Conservation (phyloP, 208 protist genomes). For the Angomonas desouzai region DNA sequence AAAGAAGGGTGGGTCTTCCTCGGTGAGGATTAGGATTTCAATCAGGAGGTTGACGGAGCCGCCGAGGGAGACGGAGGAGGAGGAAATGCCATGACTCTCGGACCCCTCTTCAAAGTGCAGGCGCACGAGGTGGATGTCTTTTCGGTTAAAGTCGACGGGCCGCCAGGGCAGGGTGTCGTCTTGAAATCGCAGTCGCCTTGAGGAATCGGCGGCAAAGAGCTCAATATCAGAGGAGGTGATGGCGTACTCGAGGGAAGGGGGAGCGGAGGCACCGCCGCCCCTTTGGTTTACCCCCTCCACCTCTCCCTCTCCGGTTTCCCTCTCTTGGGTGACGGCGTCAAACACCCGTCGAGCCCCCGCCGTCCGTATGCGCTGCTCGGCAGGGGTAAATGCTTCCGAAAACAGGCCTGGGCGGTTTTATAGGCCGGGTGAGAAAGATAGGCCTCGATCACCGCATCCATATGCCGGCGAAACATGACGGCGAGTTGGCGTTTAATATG, state of each 20-base stretch:
- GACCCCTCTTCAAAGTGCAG: slow-evolving; percentile 8
- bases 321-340: slow-evolving; percentile 11
- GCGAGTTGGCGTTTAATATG: slow-evolving; percentile 8
- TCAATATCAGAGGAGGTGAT: slow-evolving; percentile 29
- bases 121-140: slow-evolving; percentile 35
- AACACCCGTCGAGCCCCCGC: slow-evolving; percentile 14
- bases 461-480: slow-evolving; percentile 24
- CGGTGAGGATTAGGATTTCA: slow-evolving; percentile 50
- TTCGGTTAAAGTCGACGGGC: slow-evolving; percentile 36
- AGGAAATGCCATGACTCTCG: background rate
- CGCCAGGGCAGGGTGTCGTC: slow-evolving; percentile 71
- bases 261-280: too few relatives aligned
- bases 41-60: slow-evolving; percentile 57
- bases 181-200: slow-evolving; percentile 32
- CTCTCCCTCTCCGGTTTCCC: background rate
- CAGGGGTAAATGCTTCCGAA: slow-evolving; percentile 31
- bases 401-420: slow-evolving; percentile 28
- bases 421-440: slow-evolving; percentile 40
- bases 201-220: slow-evolving; percentile 36
- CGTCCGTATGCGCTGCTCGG: slow-evolving; percentile 43
- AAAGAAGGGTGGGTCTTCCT: slow-evolving; percentile 50
- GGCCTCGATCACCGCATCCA: slow-evolving; percentile 41
- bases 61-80: slow-evolving; percentile 24
- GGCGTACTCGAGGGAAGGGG: background rate
- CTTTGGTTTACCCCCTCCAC: too few relatives aligned